These are phyloP conservation scores for Heterobasidion irregulare DNA, from an alignment of 1,284 basidiomycete genomes.

Conservation along the genomic window DNA sequence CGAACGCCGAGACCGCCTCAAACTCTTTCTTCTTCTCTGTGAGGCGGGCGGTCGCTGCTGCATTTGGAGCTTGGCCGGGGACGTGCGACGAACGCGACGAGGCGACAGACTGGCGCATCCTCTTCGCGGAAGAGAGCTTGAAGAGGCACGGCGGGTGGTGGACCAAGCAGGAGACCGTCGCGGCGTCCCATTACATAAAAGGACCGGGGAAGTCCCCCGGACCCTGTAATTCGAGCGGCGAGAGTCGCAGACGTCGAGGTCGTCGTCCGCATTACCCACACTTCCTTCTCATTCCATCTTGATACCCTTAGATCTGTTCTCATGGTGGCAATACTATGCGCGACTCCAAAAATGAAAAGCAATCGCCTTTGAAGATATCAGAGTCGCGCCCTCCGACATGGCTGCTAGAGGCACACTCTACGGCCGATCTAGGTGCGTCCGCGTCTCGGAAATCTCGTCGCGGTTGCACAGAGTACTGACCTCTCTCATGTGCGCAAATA, in stretches of 20 bases:
- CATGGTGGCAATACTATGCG: constrained; percentile 3
- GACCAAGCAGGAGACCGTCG: too few relatives aligned
- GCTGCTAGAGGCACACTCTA: constrained; percentile 56
- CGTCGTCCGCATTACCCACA: too few relatives aligned
- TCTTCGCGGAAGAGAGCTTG: not conserved
- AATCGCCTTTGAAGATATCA: constrained; percentile 41
- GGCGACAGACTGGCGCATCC: constrained; percentile 51
- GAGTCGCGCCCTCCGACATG: constrained; percentile 63
- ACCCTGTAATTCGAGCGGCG: too few relatives aligned
- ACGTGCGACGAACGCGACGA: constrained; percentile 41
- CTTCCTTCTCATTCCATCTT: too few relatives aligned
- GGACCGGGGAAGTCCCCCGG: too few relatives aligned
- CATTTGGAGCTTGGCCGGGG: constrained; percentile 31
- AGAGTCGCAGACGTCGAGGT: too few relatives aligned
- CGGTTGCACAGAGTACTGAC: not conserved
- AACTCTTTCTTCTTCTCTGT: constrained; percentile 74
- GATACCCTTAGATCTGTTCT: too few relatives aligned
- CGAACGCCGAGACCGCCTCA: constrained; percentile 66
- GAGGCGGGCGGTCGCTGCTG: constrained; percentile 45
- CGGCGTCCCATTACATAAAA: too few relatives aligned
- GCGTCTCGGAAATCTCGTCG: not conserved
- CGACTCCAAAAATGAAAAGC: constrained; percentile 12
- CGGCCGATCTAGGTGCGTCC: constrained; percentile 56
- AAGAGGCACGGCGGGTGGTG: not conserved
- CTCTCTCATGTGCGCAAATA: not conserved